These are phyloP conservation scores for Pichia cephalocereana DNA, from an alignment of 805 yeast genomes.

Conservation along the genomic window DNA sequence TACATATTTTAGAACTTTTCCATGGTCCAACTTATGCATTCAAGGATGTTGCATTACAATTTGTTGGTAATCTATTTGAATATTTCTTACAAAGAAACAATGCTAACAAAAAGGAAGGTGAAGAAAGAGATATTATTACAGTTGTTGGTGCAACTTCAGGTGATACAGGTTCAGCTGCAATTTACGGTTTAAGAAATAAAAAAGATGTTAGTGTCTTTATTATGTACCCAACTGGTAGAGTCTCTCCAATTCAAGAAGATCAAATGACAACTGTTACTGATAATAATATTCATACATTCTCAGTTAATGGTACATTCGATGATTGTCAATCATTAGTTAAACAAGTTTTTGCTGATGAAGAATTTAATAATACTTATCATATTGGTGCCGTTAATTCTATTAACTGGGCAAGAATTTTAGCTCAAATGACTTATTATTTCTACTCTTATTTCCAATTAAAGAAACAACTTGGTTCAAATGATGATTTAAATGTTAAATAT, in stretches of 20 bases:
- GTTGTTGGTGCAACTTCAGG: conserved; percentile 99
- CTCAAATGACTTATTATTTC: conserved; percentile 96
- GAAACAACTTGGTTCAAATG: conserved; percentile 22
- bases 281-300: conserved; percentile 85
- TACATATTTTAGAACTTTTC: conserved; percentile 83
- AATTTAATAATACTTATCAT: conserved; percentile 82
- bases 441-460: conserved; percentile 74
- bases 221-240: conserved; percentile 93
- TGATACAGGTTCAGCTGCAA: conserved; percentile 98
- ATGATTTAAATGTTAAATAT: conserved; percentile 49
- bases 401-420: conserved; percentile 98
- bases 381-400: conserved; percentile 97
- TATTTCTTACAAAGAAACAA: conserved; percentile 78
- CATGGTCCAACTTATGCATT: conserved; percentile 99
- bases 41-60: conserved; percentile 97
- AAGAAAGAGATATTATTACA: conserved; percentile 70
- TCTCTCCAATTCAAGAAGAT: conserved; percentile 94
- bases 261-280: conserved; percentile 98
- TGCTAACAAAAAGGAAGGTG: conserved; percentile 32
- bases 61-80: conserved; percentile 95
- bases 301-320: conserved; percentile 94
- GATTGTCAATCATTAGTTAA: conserved; percentile 97
- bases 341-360: conserved; percentile 80
- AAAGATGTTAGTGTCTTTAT: conserved; percentile 97
- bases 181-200: conserved; percentile 93